A percentile compares a stretch with the other conserved stretches of the same genome.
Conservation (phyloP, 1,284 basidiomycete species). For the Marasmius oreades region DNA sequence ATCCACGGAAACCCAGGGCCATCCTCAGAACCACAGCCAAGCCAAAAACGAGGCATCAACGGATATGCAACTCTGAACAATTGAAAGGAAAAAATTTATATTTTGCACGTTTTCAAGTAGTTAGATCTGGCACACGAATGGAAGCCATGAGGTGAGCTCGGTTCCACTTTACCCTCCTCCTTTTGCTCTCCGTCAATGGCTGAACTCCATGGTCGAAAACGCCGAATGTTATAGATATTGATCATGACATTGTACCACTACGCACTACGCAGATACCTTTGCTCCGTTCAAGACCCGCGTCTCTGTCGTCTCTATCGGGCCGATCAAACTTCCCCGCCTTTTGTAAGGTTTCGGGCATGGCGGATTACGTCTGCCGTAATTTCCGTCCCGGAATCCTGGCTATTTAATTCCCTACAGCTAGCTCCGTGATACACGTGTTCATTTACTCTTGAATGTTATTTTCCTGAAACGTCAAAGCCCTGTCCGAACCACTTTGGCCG, state of each 20-base stretch:
- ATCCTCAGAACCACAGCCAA: background rate
- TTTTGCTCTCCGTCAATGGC: background rate
- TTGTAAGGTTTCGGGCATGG: background rate
- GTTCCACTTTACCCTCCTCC: background rate
- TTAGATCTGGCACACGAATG: background rate
- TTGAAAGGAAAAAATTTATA: background rate
- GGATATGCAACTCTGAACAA: background rate
- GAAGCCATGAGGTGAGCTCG: background rate
- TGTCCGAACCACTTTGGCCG: background rate
- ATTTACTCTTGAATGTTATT: background rate
- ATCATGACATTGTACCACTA: background rate
- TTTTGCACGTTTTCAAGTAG: background rate
- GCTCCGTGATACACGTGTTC: background rate
- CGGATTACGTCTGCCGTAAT: background rate
- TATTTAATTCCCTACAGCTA: too few species aligned
- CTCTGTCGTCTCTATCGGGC: too few species aligned
- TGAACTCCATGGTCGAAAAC: background rate
- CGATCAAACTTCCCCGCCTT: background rate
- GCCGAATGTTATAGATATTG: background rate
- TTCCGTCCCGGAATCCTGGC: background rate
- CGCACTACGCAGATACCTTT: background rate
- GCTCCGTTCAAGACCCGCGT: background rate
- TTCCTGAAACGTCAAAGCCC: background rate
- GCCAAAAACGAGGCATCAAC: background rate
- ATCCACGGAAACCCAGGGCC: background rate